phyloP scores from a whole-genome alignment of 2,329 filamentous ascomycete species.

The Bipolaris victoriae region DNA sequence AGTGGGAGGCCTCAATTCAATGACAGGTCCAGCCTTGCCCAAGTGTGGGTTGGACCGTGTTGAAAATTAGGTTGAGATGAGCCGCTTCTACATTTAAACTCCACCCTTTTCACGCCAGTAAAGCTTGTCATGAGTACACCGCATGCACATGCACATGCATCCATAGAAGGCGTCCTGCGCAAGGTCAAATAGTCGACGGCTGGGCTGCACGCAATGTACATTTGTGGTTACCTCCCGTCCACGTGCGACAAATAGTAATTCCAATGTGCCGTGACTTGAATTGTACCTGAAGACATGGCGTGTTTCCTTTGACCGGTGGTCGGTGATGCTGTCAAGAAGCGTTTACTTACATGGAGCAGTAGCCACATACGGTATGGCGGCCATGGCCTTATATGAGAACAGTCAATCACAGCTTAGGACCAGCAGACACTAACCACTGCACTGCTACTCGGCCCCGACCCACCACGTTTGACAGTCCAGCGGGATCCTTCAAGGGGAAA shows the following conservation, averaged over 20 bases:
- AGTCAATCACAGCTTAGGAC: neutral
- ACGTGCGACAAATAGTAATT: neutral
- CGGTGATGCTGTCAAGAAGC: slow-evolving; percentile 9
- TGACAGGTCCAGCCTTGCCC: neutral
- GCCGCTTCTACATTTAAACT: neutral
- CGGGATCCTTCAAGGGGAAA: slow-evolving; percentile 1
- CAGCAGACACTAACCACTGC: neutral
- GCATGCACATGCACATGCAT: neutral
- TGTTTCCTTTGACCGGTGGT: slow-evolving; percentile 13
- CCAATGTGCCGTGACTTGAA: neutral
- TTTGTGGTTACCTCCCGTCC: neutral
- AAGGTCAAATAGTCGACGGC: neutral
- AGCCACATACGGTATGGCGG: slow-evolving; percentile 6
- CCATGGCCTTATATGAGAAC: neutral
- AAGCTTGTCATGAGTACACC: neutral
- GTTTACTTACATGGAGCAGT: slow-evolving; percentile 1
- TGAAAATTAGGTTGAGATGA: neutral
- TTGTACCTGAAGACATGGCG: slow-evolving; percentile 15
- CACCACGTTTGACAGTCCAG: neutral
- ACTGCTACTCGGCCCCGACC: slow-evolving; percentile 5
- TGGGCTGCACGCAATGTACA: slow-evolving; percentile 4
- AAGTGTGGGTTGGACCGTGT: neutral
- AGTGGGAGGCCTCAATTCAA: slow-evolving; percentile 3
- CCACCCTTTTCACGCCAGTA: neutral
- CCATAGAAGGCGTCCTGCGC: neutral